Evolutionary conservation across 257 asterid species (phyloP), one percentile per base, ranked within the genome.

Genomic region (Capsicum baccatum): DNA sequence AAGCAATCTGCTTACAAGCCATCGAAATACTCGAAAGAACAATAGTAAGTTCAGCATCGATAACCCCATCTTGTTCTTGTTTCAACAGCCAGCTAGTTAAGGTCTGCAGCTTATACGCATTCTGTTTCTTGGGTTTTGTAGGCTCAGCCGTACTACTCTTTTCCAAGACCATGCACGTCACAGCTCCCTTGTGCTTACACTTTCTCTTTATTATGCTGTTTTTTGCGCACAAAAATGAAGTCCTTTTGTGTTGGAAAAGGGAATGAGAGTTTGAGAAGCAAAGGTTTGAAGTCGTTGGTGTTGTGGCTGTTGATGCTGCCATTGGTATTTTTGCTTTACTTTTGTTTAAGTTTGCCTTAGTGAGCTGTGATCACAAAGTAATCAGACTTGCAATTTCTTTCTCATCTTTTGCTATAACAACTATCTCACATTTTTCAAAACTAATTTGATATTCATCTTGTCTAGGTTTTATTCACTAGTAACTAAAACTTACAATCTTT

Each of bases 1-100:
- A 90, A 54, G 97, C 97, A 15, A 96, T 96, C 84, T 93, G 98
- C 91, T 93, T 96, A 86, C 99, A 94, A 21, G 99, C 98, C 96
- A 90, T 87, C 8, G 99, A 94, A 85, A 94, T 96, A 79, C 98
- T 96, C 0, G 98, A 94, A 7, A 94, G 57, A 3, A 96, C 98
- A 12, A 94, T 96, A 9, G 98, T 94, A 4, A 96, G 91, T 90
- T 96, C 98, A 1, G 98, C 94, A 79, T 96, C 99, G 35, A 96
- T 96, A 48, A 74, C 85, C 54, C 99, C 97, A 9, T 87, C 85
- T 54, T 93, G 97, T 79, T 96, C 99, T 73, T 94, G 98, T 91
- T 90, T 89, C 92, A 96, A 63, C 44, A 96, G 87, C 98, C 99
- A 96, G 67, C 89, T 88, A 0, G 99, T 96, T 66, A 96, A 88